Evolutionary conservation across 805 yeast species (phyloP).

Genomic region (Kluyveromyces starmeri): DNA sequence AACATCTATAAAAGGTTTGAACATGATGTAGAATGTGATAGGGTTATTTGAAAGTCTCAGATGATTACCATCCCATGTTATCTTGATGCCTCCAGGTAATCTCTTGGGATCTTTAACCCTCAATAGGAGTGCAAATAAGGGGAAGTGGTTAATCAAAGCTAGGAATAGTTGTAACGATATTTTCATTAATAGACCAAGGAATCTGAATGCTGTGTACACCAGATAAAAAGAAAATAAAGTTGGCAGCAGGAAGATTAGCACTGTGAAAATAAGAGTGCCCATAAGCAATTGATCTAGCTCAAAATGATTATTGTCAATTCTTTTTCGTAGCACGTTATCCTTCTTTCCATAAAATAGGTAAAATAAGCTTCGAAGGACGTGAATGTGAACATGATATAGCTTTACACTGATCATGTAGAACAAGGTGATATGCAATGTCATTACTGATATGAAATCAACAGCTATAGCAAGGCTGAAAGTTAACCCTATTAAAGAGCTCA

Average conservation of each 20-base stretch:
- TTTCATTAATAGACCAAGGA: slow-evolving; percentile 39
- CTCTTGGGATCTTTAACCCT: slow-evolving; percentile 71
- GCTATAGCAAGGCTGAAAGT: slow-evolving; percentile 59
- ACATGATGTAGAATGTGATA: slow-evolving; percentile 35
- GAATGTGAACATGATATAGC: slow-evolving; percentile 67
- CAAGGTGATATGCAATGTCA: slow-evolving; percentile 64
- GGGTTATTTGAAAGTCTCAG: slow-evolving; percentile 37
- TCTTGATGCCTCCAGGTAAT: slow-evolving; percentile 50
- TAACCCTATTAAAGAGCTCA: slow-evolving; percentile 47
- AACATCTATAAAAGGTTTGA: slow-evolving; percentile 39
- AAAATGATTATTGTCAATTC: slow-evolving; percentile 79
- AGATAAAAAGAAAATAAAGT: slow-evolving; percentile 80
- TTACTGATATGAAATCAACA: slow-evolving; percentile 53
- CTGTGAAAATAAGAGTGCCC: slow-evolving; percentile 83
- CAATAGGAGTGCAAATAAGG: slow-evolving; percentile 72
- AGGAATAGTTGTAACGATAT: slow-evolving; percentile 50
- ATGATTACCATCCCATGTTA: slow-evolving; percentile 14
- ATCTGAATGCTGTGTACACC: slow-evolving; percentile 54
- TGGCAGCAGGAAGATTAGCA: slow-evolving; percentile 70
- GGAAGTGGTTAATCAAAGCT: slow-evolving; percentile 71
- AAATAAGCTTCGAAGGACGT: slow-evolving; percentile 61
- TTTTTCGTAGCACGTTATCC: slow-evolving; percentile 69
- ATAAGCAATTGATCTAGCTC: slow-evolving; percentile 78
- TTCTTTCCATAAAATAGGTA: slow-evolving; percentile 85
- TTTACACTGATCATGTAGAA: slow-evolving; percentile 75